Conservation (phyloP, 257 asterid genomes). For the Capsicum pubescens region DNA sequence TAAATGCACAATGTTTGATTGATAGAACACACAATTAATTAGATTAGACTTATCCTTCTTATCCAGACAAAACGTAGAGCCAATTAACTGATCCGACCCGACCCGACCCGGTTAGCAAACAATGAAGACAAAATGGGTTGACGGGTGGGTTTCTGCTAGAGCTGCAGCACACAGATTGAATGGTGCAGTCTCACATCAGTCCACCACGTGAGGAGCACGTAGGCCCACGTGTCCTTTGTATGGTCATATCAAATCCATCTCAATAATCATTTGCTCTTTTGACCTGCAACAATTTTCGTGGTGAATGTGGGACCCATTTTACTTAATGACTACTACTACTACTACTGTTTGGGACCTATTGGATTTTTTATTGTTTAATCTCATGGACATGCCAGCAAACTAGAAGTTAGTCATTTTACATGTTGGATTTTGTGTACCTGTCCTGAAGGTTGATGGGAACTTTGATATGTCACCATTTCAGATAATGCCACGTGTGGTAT, state of each 20-base stretch:
- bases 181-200: neutral
- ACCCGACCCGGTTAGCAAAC: neutral
- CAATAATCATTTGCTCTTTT: neutral
- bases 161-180: slow-evolving; percentile 3
- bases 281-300: neutral
- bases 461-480: neutral
- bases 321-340: neutral
- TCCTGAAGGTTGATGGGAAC: neutral
- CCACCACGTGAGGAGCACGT: slow-evolving; percentile 19
- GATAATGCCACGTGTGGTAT: neutral
- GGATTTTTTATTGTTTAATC: neutral
- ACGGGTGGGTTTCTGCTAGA: slow-evolving; percentile 6
- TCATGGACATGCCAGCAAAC: neutral
- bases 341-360: neutral
- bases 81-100: neutral
- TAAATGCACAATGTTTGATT: neutral
- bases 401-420: neutral
- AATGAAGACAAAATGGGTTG: neutral
- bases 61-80: neutral
- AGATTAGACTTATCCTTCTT: neutral
- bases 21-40: neutral
- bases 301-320: neutral
- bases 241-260: neutral
- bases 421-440: neutral
- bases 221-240: slow-evolving; percentile 32